These are phyloP conservation scores for Lactarius tabidus DNA, from an alignment of 768 basidiomycete species.

Conservation along the genomic window DNA sequence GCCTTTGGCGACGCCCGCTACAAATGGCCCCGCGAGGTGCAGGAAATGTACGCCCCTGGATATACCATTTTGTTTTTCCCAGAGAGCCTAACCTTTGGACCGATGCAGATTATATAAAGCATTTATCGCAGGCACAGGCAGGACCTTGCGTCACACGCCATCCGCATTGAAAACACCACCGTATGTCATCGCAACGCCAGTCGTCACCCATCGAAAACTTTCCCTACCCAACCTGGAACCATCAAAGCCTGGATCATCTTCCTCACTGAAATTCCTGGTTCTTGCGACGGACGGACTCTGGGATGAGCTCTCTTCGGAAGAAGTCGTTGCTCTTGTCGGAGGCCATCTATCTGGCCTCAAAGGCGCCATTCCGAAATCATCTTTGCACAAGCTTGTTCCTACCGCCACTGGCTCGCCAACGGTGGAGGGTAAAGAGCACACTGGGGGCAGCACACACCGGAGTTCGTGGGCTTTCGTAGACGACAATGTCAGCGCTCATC, in stretches of 20 bases:
- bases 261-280: constrained; percentile 67
- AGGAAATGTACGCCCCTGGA: constrained; percentile 53
- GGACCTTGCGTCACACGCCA: constrained; percentile 56
- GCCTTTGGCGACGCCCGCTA: constrained; percentile 90
- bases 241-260: constrained; percentile 30
- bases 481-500: constrained; percentile 72
- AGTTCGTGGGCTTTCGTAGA: constrained; percentile 78
- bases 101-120: constrained; percentile 51
- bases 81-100: background rate
- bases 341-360: constrained; percentile 72
- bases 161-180: constrained; percentile 77
- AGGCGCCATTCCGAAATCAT: constrained; percentile 57
- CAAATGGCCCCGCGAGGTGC: constrained; percentile 75
- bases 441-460: constrained; percentile 32
- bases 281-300: constrained; percentile 78
- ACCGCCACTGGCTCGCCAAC: constrained; percentile 50
- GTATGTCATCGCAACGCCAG: constrained; percentile 85
- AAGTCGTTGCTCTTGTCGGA: constrained; percentile 83
- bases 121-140: constrained; percentile 61
- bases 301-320: constrained; percentile 62
- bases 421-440: constrained; percentile 61
- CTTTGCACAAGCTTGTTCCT: constrained; percentile 52
- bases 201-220: constrained; percentile 73
- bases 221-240: constrained; percentile 43
- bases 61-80: background rate